These are phyloP conservation scores for Omphalotus olearius DNA, from an alignment of 1,284 basidiomycete species.

Conservation along the genomic window DNA sequence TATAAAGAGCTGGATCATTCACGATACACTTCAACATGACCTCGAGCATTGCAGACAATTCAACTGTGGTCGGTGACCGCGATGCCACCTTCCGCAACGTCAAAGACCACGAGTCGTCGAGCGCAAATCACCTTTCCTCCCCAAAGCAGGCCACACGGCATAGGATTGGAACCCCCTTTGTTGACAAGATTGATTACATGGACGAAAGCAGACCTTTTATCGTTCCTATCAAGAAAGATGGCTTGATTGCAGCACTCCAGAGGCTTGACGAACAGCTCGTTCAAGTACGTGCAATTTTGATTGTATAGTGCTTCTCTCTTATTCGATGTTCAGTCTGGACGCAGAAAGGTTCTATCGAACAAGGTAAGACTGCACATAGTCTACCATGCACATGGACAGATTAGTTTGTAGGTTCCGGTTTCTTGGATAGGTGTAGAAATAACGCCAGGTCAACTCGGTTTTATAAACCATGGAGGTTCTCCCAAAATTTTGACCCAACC, in stretches of 20 bases:
- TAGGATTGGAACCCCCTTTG: conserved; percentile 15
- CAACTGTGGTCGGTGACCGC: conserved; percentile 32
- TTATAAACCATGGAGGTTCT: conserved; percentile 74
- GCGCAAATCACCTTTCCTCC: not conserved
- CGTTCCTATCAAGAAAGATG: conserved; percentile 58
- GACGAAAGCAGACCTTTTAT: conserved; percentile 59
- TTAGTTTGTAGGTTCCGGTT: conserved; percentile 41
- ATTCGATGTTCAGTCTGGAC: conserved; percentile 39
- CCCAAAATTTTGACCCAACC: conserved; percentile 68
- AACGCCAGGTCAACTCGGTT: conserved; percentile 58
- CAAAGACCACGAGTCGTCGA: conserved; percentile 19
- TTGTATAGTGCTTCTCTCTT: conserved; percentile 4
- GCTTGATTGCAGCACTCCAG: conserved; percentile 59
- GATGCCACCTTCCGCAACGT: conserved; percentile 18
- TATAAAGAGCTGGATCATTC: too few relatives aligned
- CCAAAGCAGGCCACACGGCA: conserved; percentile 8
- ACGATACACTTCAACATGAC: conserved; percentile 18
- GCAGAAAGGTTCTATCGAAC: conserved; percentile 42
- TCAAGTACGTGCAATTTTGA: conserved; percentile 31
- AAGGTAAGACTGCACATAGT: conserved; percentile 29
- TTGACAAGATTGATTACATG: conserved; percentile 31
- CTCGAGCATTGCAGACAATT: conserved; percentile 25
- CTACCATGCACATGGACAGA: not conserved
- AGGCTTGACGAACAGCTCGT: conserved; percentile 59
- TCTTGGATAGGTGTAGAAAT: conserved; percentile 71